Evolutionary conservation across 805 yeast species (phyloP).

Genomic region (Saccharomycopsis lassenensis): DNA sequence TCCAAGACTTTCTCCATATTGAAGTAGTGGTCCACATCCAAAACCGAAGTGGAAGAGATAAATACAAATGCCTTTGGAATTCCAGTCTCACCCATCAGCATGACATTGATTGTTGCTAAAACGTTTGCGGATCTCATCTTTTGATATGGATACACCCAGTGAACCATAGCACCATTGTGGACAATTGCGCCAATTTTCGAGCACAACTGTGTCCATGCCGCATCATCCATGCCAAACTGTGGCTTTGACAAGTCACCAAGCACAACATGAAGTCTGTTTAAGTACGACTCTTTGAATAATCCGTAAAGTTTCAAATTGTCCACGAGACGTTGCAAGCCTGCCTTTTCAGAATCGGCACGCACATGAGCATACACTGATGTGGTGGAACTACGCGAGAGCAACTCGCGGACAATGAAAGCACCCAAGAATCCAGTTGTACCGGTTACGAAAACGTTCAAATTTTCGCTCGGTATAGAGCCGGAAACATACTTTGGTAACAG

Average conservation of each 20-base stretch:
- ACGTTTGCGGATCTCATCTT: constrained; percentile 91
- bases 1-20: constrained; percentile 72
- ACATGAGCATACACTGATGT: constrained; percentile 79
- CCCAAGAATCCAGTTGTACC: constrained; percentile 98
- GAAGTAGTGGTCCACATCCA: constrained; percentile 77
- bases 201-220: constrained; percentile 47
- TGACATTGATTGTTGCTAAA: constrained; percentile 70
- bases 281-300: too few relatives aligned
- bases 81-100: constrained; percentile 67
- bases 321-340: constrained; percentile 68
- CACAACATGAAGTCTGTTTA: constrained; percentile 51
- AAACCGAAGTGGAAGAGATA: constrained; percentile 90
- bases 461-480: too few relatives aligned
- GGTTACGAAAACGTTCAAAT: constrained; percentile 72
- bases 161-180: constrained; percentile 97
- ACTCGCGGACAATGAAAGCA: constrained; percentile 71
- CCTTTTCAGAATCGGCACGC: constrained; percentile 58
- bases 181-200: constrained; percentile 66
- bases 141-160: constrained; percentile 95
- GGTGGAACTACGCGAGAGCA: constrained; percentile 39
- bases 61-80: constrained; percentile 80
- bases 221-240: constrained; percentile 57
- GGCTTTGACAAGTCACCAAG: constrained; percentile 69
- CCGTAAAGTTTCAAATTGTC: constrained; percentile 77
- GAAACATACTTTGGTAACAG: constrained; percentile 31